A percentile compares a stretch with the other conserved stretches of the same genome.
Evolutionary conservation across 2,329 filamentous ascomycete genomes (phyloP).

Genomic region (Lachnellula arida): DNA sequence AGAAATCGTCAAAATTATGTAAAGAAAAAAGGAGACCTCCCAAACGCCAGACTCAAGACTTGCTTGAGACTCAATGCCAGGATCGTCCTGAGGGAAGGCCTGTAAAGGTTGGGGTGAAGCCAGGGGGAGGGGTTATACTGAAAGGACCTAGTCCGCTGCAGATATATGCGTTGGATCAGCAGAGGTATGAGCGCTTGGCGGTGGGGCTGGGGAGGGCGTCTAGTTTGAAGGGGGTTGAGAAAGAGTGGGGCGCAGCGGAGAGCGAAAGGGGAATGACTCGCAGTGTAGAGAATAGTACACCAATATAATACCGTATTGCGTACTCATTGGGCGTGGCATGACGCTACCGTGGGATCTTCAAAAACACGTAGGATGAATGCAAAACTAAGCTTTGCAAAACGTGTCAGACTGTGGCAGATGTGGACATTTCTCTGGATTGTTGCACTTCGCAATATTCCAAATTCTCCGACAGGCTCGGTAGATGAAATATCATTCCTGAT

Average conservation of each 20-base stretch:
- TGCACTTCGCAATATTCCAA: slow-evolving; percentile 5
- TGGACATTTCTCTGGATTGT: neutral
- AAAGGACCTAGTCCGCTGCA: slow-evolving; percentile 15
- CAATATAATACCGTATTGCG: too few species aligned
- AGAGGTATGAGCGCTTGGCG: slow-evolving; percentile 15
- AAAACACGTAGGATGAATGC: too few species aligned
- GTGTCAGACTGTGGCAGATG: too few species aligned
- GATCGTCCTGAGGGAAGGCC: slow-evolving; percentile 1
- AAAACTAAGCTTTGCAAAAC: too few species aligned
- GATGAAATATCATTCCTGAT: neutral
- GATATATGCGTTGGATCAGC: slow-evolving; percentile 10
- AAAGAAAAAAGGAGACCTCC: too few species aligned
- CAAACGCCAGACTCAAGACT: neutral
- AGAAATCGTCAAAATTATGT: neutral
- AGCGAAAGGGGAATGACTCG: neutral
- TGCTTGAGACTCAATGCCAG: slow-evolving; percentile 9
- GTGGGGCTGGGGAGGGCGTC: slow-evolving; percentile 5
- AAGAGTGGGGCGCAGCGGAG: neutral
- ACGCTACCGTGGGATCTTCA: too few species aligned
- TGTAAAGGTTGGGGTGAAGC: slow-evolving; percentile 8
- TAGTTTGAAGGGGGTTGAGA: neutral
- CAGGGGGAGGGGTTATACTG: slow-evolving; percentile 1
- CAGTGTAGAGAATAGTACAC: too few species aligned
- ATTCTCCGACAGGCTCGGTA: slow-evolving; percentile 6
- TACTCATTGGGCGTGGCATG: too few species aligned